Percentiles rank a stretch among this genome's conserved stretches.
phyloP scores from a whole-genome alignment of 192 early-diverging fungal species.

The Umbelopsis vinacea region DNA sequence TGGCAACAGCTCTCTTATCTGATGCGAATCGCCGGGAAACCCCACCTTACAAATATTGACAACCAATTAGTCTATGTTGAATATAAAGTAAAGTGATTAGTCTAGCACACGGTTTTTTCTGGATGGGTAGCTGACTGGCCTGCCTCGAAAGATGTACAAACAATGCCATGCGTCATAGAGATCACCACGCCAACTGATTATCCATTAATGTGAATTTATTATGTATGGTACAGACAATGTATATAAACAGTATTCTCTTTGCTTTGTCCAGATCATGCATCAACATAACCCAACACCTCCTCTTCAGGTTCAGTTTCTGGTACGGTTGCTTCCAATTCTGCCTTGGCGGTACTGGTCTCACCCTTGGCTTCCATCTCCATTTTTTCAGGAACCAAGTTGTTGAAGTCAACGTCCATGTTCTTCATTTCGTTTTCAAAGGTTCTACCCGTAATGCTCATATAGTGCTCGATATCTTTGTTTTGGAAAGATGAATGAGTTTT shows the following conservation, averaged over 20 bases:
- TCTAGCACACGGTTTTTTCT: no score
- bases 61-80: no score
- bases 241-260: neutral
- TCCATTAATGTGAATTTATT: neutral
- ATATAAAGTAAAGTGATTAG: no score
- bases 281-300: constrained; percentile 11
- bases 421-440: constrained; percentile 13
- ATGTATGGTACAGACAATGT: neutral
- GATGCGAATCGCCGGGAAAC: no score
- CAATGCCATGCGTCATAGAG: no score
- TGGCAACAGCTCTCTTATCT: no score
- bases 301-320: constrained; percentile 12
- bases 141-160: no score
- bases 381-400: constrained; percentile 8
- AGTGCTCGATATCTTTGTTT: constrained; percentile 13
- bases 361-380: constrained; percentile 3
- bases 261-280: no score
- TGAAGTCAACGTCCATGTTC: constrained; percentile 17
- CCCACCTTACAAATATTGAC: no score
- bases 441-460: neutral
- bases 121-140: no score
- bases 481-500: no score
- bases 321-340: constrained; percentile 6
- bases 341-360: neutral
- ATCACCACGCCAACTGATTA: no score